A percentile compares a stretch with the other conserved stretches of the same genome.
These are phyloP conservation scores for Corylus heterophylla DNA, from an alignment of 306 rosid genomes.

Conservation along the genomic window DNA sequence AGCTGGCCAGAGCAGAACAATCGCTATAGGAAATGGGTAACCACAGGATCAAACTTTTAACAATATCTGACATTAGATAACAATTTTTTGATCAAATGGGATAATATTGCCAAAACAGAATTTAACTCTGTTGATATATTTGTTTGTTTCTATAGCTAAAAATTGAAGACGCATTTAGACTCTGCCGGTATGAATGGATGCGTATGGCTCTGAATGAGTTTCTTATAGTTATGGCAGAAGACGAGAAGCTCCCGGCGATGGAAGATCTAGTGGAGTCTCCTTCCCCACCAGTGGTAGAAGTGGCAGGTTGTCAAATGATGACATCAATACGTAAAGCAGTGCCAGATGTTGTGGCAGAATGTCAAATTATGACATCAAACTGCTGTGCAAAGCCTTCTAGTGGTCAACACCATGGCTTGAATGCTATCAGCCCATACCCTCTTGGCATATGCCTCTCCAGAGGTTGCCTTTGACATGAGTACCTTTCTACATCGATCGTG, in stretches of 20 bases:
- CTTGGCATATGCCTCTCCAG: constrained; percentile 36
- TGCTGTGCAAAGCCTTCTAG: constrained; percentile 41
- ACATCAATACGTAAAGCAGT: not conserved
- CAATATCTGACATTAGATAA: not conserved
- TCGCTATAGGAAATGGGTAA: constrained; percentile 73
- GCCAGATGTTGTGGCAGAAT: constrained; percentile 41
- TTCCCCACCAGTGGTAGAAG: constrained; percentile 31
- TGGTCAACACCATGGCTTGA: constrained; percentile 39
- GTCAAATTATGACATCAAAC: constrained; percentile 41
- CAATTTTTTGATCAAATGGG: not conserved
- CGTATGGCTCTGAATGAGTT: constrained; percentile 62
- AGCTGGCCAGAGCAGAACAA: constrained; percentile 75
- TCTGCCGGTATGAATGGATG: constrained; percentile 92
- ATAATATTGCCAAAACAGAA: not conserved
- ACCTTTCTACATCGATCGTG: constrained; percentile 10
- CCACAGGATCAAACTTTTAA: not conserved
- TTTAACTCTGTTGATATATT: constrained; percentile 16
- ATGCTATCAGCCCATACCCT: constrained; percentile 31
- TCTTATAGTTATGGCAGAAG: constrained; percentile 52
- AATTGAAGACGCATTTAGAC: constrained; percentile 60
- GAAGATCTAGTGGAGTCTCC: constrained; percentile 22
- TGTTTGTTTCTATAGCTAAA: constrained; percentile 44
- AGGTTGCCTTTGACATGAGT: constrained; percentile 47
- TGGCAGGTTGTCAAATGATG: constrained; percentile 41
- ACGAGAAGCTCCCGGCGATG: constrained; percentile 19